Evolutionary conservation across 768 basidiomycete species (phyloP).

Genomic region (Cystofilobasidium macerans): DNA sequence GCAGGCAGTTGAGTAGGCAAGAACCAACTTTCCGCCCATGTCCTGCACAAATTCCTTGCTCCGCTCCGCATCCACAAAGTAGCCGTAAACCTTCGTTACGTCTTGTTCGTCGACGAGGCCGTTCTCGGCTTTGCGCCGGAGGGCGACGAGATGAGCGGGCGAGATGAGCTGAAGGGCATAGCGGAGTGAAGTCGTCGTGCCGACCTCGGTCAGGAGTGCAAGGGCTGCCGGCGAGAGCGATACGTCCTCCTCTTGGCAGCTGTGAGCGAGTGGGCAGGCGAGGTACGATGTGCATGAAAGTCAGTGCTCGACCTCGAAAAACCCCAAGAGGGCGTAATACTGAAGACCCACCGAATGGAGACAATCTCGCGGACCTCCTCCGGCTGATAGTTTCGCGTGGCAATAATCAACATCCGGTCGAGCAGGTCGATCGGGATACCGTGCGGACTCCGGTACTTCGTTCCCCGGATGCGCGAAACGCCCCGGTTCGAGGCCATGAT

Average conservation of each 20-base stretch:
- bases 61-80: conserved; percentile 87
- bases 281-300: conserved; percentile 1
- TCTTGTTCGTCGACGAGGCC: conserved; percentile 69
- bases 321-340: background rate
- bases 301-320: background rate
- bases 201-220: conserved; percentile 77
- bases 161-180: conserved; percentile 94
- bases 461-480: conserved; percentile 86
- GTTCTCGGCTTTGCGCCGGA: conserved; percentile 57
- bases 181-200: conserved; percentile 74
- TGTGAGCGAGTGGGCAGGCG: conserved; percentile 39
- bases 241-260: conserved; percentile 80
- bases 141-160: conserved; percentile 73
- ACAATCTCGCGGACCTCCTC: conserved; percentile 86
- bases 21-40: conserved; percentile 30
- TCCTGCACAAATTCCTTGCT: conserved; percentile 86
- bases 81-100: conserved; percentile 66
- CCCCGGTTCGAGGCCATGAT: conserved; percentile 98
- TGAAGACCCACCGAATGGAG: conserved; percentile 59
- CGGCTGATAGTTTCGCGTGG: conserved; percentile 70
- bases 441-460: conserved; percentile 86
- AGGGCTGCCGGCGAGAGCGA: conserved; percentile 60
- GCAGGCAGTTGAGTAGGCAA: background rate
- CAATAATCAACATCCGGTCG: conserved; percentile 91
- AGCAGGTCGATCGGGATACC: conserved; percentile 89